phyloP scores from a whole-genome alignment of 768 basidiomycete species.

The Termitomyces sp. region DNA sequence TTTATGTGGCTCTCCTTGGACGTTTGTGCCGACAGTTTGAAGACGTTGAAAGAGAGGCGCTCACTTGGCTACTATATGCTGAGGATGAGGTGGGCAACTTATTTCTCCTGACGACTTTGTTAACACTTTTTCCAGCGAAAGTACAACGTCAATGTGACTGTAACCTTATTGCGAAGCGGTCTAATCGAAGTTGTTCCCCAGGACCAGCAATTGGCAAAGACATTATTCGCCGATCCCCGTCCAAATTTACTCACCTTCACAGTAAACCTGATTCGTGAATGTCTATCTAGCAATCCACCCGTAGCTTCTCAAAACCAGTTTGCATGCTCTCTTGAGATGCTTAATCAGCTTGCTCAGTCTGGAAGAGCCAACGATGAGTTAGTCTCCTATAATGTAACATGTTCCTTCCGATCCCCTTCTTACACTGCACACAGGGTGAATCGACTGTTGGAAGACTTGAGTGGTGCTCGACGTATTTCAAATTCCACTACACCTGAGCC shows the following conservation, averaged over 20 bases:
- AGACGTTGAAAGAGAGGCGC: slow-evolving; percentile 94
- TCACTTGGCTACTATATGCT: slow-evolving; percentile 93
- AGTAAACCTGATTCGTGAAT: slow-evolving; percentile 80
- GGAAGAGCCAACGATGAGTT: slow-evolving; percentile 86
- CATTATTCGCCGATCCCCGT: slow-evolving; percentile 72
- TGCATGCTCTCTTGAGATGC: slow-evolving; percentile 71
- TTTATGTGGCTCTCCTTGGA: slow-evolving; percentile 86
- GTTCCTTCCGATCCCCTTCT: not conserved
- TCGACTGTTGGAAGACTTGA: slow-evolving; percentile 76
- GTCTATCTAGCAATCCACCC: slow-evolving; percentile 75
- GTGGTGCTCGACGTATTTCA: slow-evolving; percentile 52
- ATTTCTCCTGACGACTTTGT: not conserved
- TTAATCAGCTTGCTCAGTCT: slow-evolving; percentile 64
- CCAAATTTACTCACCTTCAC: slow-evolving; percentile 76
- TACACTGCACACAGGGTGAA: slow-evolving; percentile 42
- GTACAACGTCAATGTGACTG: slow-evolving; percentile 91
- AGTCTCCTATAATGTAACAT: slow-evolving; percentile 24
- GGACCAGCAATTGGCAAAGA: slow-evolving; percentile 88
- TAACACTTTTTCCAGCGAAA: slow-evolving; percentile 61
- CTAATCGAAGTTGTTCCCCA: slow-evolving; percentile 72
- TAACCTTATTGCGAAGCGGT: slow-evolving; percentile 79
- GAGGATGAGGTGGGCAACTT: slow-evolving; percentile 78
- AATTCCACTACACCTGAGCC: slow-evolving; percentile 30
- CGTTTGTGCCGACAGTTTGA: slow-evolving; percentile 85
- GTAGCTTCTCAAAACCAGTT: slow-evolving; percentile 78